Evolutionary conservation across 139 green algal species (phyloP), one percentile per base, ranked within the genome.

Genomic region (Choricystis sp.): DNA sequence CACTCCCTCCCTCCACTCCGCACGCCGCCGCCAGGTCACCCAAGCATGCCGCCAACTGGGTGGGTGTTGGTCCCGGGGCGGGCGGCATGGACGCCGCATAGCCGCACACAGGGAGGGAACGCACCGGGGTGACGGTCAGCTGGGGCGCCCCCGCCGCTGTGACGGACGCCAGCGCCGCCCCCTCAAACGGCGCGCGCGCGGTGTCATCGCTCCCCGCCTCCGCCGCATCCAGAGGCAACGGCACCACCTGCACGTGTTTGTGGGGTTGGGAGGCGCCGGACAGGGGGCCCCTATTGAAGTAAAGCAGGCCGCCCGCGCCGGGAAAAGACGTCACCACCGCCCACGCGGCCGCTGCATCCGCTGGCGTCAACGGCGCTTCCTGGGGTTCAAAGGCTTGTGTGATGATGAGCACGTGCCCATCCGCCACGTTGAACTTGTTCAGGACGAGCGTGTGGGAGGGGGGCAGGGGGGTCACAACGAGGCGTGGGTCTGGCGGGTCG

Each of bases 161-260:
- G 52, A 29, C 27, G 48, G 5, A 25, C 26, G n/a, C 30, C 49
- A 52, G 58, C 48, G 29, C 58, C 23, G 23, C 24, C 9, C 30
- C 26, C 3, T 64, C 60, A 14, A 64, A 29, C 2, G 60, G 23
- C 29, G 23, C 27, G 26, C 22, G 16, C 2, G 49, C 20, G 27
- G 63, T 60, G 4, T 52, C n/a, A 4, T 31, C 22, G 26, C 26
- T 40, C 26, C 31, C 52, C 49, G 57, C 61, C 26, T 26, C 59
- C 14, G 29, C 20, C 22, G 57, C 60, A 27, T 65, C 64, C 48
- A 79, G 57, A 2, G 73, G 77, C 58, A 83, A 57, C 25, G 77
- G 74, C 24, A 81, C 52, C 2, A 89, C 70, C 75, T 95, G 87
- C 57, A 93, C 5, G 60, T 95, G 87, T 62, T 92, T 92, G 73